phyloP scores from a whole-genome alignment of 306 rosid species.

The Prunus kanzakura region DNA sequence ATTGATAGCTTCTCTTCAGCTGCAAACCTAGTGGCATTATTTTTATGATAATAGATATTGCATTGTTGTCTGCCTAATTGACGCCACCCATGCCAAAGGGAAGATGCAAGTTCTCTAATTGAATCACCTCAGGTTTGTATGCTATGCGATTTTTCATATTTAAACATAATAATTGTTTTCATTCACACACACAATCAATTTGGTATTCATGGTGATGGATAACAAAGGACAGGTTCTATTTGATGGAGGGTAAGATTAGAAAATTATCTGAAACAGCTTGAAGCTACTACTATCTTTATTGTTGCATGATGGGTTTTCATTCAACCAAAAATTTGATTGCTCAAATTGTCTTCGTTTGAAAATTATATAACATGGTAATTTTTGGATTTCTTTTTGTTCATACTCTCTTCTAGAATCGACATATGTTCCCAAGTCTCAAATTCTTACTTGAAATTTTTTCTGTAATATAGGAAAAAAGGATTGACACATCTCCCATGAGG shows the following conservation, averaged over 20 bases:
- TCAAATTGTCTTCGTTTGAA: not conserved
- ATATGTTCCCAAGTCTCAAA: not conserved
- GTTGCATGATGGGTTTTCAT: not conserved
- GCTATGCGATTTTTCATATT: too few species aligned
- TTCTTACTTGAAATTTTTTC: not conserved
- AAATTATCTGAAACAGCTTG: constrained; percentile 19
- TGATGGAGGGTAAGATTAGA: constrained; percentile 79
- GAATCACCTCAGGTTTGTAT: too few species aligned
- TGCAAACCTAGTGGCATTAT: too few species aligned
- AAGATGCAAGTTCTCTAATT: too few species aligned
- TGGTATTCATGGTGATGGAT: constrained; percentile 65
- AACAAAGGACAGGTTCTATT: constrained; percentile 58
- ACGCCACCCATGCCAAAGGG: too few species aligned
- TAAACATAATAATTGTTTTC: too few species aligned
- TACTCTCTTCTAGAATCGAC: not conserved
- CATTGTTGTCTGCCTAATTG: too few species aligned
- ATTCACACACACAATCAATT: constrained; percentile 30
- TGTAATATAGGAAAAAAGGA: too few species aligned
- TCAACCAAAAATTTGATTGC: not conserved
- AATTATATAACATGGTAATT: not conserved
- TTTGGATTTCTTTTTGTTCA: not conserved
- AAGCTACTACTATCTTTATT: not conserved
- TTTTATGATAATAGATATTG: too few species aligned
- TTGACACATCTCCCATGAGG: too few species aligned
- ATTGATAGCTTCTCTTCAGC: too few species aligned